Base-by-base conservation (phyloP, 768 basidiomycete species). In the Hericium erinaceus region DNA sequence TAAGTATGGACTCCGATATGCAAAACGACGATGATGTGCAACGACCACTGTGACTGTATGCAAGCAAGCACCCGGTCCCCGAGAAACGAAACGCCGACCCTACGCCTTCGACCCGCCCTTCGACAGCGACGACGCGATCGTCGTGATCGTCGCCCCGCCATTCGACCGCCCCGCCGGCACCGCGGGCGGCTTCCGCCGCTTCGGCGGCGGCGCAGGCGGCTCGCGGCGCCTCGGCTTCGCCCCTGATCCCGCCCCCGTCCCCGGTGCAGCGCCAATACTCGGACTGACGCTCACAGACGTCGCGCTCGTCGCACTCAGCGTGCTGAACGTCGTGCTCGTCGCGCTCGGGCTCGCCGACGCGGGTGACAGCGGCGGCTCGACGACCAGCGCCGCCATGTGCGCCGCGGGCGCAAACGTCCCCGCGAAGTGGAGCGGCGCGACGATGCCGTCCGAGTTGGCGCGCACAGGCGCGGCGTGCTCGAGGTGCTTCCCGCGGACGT, bases 131-230 rank as follows among this genome's bases (percentile, higher is more conserved):
- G 67, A 69, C 20, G 76, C 73, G 41, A 87, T 85, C 1, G 83
- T 74, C 7, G 82, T 82, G 38, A 87, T 82, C 39, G 79, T 80
- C 20, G 76, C 78, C 9, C 81, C 83, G 13, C 77, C 65, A 56
- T 77, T 74, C 0, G 76, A 77, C 52, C 67, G 73, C 33, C 73
- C 74, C 13, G 62, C 56, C 1, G 77, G 61, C 48, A 85, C 75
- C 15, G 87, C 84, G 38, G 89, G 88, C 1, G 88, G 82, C 63
- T 86, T 87, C 65, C 88, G 72, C 48, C 87, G 75, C 65, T 82
- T 82, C 3, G 78, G 78, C 10, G 83, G 78, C 10, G 83, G 78
- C n/a, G 88, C 83, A 0, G 87, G 84, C 2, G 87, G 78, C 4
- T 78, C 73, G 56, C 82, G 58, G 24, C 68, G 61, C n/a, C 28